These are phyloP conservation scores for Chrysanthemum makinoi DNA, from an alignment of 129 eudicot species.

Conservation along the genomic window DNA sequence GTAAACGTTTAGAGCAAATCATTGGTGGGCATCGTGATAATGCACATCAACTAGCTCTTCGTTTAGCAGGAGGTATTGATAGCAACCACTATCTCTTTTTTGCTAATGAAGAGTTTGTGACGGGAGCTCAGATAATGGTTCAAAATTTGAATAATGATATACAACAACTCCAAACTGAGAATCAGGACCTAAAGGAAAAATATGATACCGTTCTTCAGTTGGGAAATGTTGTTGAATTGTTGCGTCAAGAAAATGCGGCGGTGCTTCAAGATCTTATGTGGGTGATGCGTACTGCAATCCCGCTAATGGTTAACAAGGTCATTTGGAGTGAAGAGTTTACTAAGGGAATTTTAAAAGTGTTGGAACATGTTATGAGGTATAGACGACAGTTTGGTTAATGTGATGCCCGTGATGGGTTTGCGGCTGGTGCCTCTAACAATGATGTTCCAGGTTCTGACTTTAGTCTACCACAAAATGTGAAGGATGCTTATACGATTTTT, in stretches of 20 bases:
- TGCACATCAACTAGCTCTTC: too few species aligned
- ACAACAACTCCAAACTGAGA: background rate
- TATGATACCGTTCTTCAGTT: too few species aligned
- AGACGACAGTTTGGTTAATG: background rate
- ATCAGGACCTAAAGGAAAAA: background rate
- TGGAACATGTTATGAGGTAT: background rate
- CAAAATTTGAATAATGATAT: background rate
- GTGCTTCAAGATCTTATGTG: background rate
- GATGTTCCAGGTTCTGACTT: background rate
- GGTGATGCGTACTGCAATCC: background rate
- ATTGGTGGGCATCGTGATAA: too few species aligned
- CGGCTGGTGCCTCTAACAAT: background rate
- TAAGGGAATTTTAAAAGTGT: background rate
- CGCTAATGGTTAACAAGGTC: background rate
- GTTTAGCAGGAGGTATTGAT: background rate
- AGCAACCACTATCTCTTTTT: background rate
- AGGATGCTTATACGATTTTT: background rate
- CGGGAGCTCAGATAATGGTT: background rate
- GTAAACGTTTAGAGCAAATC: too few species aligned
- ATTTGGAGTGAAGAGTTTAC: background rate
- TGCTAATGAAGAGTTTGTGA: background rate
- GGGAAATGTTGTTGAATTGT: too few species aligned
- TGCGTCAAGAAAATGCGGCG: too few species aligned
- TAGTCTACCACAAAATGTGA: background rate
- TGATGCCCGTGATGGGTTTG: background rate